Evolutionary conservation across 1,139 yeast genomes (phyloP).

Genomic region (Hemisphaericaspora lyxosophila): DNA sequence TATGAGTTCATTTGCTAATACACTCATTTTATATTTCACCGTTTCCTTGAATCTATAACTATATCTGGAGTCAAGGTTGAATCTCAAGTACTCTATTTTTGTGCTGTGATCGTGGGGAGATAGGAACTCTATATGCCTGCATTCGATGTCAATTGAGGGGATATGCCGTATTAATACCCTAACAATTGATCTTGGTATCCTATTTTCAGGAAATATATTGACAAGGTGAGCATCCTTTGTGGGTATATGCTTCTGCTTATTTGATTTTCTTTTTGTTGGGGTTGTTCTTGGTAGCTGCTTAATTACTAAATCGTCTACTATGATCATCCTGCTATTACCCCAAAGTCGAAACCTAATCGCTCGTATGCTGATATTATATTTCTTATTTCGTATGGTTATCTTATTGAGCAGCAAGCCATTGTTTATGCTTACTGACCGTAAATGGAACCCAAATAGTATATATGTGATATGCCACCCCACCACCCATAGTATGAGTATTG

Average conservation of each 20-base stretch:
- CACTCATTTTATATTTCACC: constrained; percentile 22
- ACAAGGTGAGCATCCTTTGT: no score
- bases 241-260: no score
- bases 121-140: constrained; percentile 20
- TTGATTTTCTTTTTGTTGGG: constrained; percentile 1
- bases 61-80: constrained; percentile 21
- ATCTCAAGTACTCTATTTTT: constrained; percentile 24
- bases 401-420: constrained; percentile 43
- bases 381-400: constrained; percentile 20
- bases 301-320: constrained; percentile 27
- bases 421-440: constrained; percentile 34
- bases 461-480: constrained; percentile 30
- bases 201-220: constrained; percentile 21
- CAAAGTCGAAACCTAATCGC: constrained; percentile 38
- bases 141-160: constrained; percentile 30
- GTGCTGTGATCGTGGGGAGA: constrained; percentile 15
- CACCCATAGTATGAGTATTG: constrained; percentile 20
- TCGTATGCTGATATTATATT: constrained; percentile 18
- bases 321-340: constrained; percentile 39
- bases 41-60: constrained; percentile 19
- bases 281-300: constrained; percentile 4
- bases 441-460: constrained; percentile 32
- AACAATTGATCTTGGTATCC: constrained; percentile 13
- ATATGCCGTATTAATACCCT: constrained; percentile 20
- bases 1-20: constrained; percentile 16